Evolutionary conservation across 2,329 filamentous ascomycete species (phyloP).

Genomic region (Ceratocystis ficicola): DNA sequence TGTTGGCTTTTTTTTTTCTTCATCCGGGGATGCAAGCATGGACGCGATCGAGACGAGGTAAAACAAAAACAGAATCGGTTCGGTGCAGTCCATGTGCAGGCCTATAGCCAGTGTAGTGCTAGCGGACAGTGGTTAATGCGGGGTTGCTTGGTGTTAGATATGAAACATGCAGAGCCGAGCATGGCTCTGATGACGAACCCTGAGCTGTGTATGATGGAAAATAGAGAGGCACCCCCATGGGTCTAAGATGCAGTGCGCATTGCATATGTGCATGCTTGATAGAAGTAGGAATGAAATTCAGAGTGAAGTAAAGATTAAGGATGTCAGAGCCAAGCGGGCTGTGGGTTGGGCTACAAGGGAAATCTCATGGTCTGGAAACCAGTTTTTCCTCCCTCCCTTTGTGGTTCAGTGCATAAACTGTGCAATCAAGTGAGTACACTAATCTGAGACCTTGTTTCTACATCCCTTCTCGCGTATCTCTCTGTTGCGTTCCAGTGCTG

Average conservation of each 20-base stretch:
- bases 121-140: neutral
- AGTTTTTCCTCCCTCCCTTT: neutral
- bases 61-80: too few relatives aligned
- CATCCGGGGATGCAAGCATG: too few relatives aligned
- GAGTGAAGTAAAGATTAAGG: neutral
- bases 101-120: too few relatives aligned
- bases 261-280: neutral
- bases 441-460: slow-evolving; percentile 10
- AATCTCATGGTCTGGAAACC: neutral
- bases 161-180: slow-evolving; percentile 9
- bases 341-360: slow-evolving; percentile 1
- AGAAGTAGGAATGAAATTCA: neutral
- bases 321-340: neutral
- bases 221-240: neutral
- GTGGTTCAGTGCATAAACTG: neutral
- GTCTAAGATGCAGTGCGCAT: neutral
- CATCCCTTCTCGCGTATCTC: slow-evolving; percentile 2
- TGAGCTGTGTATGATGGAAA: neutral
- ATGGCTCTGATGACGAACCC: neutral
- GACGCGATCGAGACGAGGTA: too few relatives aligned
- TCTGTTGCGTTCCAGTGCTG: neutral
- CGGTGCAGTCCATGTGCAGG: too few relatives aligned
- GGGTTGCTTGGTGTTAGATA: neutral
- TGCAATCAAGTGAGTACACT: neutral
- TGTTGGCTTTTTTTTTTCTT: too few relatives aligned